Percentiles rank a stretch among this genome's conserved stretches.
Conservation (phyloP, 1,284 basidiomycete species). For the Ustilago tritici region DNA sequence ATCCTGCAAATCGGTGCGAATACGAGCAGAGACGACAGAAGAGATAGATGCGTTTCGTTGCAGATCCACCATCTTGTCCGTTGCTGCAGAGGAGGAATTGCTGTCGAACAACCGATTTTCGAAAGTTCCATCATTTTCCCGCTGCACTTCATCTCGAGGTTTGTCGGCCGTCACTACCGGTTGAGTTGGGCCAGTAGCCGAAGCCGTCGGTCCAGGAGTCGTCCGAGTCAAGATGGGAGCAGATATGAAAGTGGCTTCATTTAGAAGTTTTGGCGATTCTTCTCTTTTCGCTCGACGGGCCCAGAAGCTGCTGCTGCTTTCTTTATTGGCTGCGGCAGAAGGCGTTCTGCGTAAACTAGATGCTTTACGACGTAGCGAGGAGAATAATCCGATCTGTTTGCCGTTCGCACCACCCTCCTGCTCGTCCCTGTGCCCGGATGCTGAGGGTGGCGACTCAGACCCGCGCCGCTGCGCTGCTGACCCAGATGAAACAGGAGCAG, state of each 20-base stretch:
- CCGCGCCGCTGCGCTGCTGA: background rate
- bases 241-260: conserved; percentile 42
- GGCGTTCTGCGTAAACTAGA: conserved; percentile 39
- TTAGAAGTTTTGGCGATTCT: conserved; percentile 34
- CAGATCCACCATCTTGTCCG: conserved; percentile 16
- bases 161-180: conserved; percentile 19
- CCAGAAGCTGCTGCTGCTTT: conserved; percentile 31
- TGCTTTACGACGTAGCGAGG: conserved; percentile 55
- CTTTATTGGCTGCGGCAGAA: conserved; percentile 28
- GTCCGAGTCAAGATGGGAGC: conserved; percentile 34
- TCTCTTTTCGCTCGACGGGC: conserved; percentile 23
- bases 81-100: background rate
- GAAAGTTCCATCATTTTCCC: conserved; percentile 22
- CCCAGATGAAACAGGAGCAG: conserved; percentile 3
- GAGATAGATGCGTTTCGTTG: conserved; percentile 41
- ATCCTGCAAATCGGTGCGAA: conserved; percentile 38
- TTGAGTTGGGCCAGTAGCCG: conserved; percentile 16
- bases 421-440: background rate
- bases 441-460: conserved; percentile 10
- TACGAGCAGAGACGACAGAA: conserved; percentile 37
- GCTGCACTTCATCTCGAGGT: background rate
- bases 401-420: conserved; percentile 18
- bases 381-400: conserved; percentile 50
- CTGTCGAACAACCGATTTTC: conserved; percentile 34
- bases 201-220: conserved; percentile 16